Conservation (phyloP, 495 filamentous ascomycete species). For the Podospora pseudopauciseta region DNA sequence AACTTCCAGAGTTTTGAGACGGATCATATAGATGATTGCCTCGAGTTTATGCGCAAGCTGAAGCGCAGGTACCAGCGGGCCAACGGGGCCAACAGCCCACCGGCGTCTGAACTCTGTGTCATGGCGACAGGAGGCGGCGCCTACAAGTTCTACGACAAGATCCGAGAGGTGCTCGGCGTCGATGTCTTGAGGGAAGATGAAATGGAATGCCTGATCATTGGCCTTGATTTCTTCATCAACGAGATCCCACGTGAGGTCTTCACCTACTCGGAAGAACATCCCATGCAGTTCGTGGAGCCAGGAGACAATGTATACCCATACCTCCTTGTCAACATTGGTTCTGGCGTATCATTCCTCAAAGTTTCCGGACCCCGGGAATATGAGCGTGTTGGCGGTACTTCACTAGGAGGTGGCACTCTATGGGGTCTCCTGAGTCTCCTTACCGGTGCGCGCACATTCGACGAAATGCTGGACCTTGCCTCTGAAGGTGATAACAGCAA, state of each 20-base stretch:
- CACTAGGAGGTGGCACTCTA: constrained; percentile 89
- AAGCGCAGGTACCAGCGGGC: constrained; percentile 71
- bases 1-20: constrained; percentile 97
- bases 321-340: constrained; percentile 97
- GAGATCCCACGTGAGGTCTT: constrained; percentile 97
- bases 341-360: constrained; percentile 97
- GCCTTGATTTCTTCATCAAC: constrained; percentile 97
- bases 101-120: constrained; percentile 63
- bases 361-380: constrained; percentile 83
- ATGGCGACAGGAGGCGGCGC: constrained; percentile 95
- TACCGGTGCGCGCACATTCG: constrained; percentile 85
- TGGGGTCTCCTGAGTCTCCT: constrained; percentile 91
- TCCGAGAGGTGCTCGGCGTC: constrained; percentile 73
- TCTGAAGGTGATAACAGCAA: constrained; percentile 85
- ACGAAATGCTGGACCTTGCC: constrained; percentile 94
- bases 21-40: constrained; percentile 83
- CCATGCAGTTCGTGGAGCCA: constrained; percentile 77
- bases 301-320: constrained; percentile 83
- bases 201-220: constrained; percentile 95
- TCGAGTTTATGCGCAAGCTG: constrained; percentile 79
- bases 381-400: constrained; percentile 89
- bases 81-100: constrained; percentile 54
- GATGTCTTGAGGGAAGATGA: constrained; percentile 92
- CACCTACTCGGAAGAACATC: constrained; percentile 83
- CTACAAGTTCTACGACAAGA: constrained; percentile 91